phyloP scores from a whole-genome alignment of 2,329 filamentous ascomycete species.

The Curvularia lunata region DNA sequence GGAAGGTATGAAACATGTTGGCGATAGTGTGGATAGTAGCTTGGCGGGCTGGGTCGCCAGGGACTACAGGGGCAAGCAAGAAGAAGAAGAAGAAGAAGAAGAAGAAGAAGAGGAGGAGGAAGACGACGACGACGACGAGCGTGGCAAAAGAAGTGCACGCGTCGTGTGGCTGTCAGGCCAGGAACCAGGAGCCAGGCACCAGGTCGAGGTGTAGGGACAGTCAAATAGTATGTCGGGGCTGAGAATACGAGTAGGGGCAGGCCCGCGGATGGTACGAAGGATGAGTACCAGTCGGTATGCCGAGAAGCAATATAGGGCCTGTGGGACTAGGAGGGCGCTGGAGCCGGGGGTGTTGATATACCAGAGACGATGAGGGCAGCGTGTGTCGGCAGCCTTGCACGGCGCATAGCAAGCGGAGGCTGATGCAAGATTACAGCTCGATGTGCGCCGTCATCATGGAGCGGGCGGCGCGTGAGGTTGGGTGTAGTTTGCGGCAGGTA shows the following conservation, averaged over 20 bases:
- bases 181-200: constrained; percentile 17
- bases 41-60: not conserved
- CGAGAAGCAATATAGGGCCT: constrained; percentile 24
- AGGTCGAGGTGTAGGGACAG: constrained; percentile 15
- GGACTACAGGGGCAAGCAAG: constrained; percentile 5
- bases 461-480: constrained; percentile 9
- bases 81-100: too few relatives aligned
- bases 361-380: constrained; percentile 19
- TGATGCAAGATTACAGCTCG: constrained; percentile 21
- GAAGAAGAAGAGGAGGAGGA: too few relatives aligned
- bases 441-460: constrained; percentile 18
- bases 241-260: not conserved
- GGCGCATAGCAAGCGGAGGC: constrained; percentile 27
- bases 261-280: constrained; percentile 19
- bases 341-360: constrained; percentile 24
- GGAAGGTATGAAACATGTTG: constrained; percentile 57
- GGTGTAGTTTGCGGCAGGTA: constrained; percentile 16
- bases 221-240: constrained; percentile 10
- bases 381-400: constrained; percentile 8
- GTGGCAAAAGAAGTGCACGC: constrained; percentile 5
- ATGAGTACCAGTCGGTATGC: constrained; percentile 8
- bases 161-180: constrained; percentile 10
- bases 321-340: constrained; percentile 15
- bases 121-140: too few relatives aligned
- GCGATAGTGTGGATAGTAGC: not conserved